Base-by-base conservation (phyloP, 192 early-diverging fungal species). In the Dissophora ornata region DNA sequence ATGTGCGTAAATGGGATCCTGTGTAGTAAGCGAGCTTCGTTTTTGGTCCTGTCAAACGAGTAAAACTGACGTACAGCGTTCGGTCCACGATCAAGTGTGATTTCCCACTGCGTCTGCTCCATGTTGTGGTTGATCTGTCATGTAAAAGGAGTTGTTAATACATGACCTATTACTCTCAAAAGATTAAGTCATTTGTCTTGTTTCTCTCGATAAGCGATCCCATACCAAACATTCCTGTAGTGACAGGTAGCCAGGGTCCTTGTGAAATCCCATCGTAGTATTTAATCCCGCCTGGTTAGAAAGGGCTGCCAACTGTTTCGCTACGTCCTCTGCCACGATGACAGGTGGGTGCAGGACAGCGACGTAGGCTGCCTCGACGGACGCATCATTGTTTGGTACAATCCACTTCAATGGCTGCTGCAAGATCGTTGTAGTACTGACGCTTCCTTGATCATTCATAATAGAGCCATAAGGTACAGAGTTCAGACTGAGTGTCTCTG, bases 301-400 rank as follows among this genome's bases (percentile, higher is more conserved):
- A 44, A 79, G 57, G 3, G 61, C 67, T 7, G 77, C 66, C 24
- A 79, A 19, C 36, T 71, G 69, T 30, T 80, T 71, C 12, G 79
- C 69, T 5, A 80, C 45, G 4, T 73, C 64, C 22, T 71, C 79
- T 13, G 71, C 53, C 3, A 73, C 79, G 11, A 62, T 53, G 2
- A 80, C 79, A 44, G 79, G 79, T 21, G 79, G 79, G 30, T 80
- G 57, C 13, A 80, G 38, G 2, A 64, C 53, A 11, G 70, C 79
- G 10, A 80, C 66, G 59, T 67, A 80, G 0, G 65, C 44, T 21
- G 73, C 73, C 49, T 67, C 69, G 2, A 73, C 60, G 2, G 65
- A 28, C 0, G 71, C 26, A 15, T 66, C 65, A 16, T 51, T 34
- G 24, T 36, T 62, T 13, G 69, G 65, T 9, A 68, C 65, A 12